A percentile compares a stretch with the other conserved stretches of the same genome.
Evolutionary conservation across 1,284 basidiomycete species (phyloP).

Genomic region (Ceratobasidium theobromae): DNA sequence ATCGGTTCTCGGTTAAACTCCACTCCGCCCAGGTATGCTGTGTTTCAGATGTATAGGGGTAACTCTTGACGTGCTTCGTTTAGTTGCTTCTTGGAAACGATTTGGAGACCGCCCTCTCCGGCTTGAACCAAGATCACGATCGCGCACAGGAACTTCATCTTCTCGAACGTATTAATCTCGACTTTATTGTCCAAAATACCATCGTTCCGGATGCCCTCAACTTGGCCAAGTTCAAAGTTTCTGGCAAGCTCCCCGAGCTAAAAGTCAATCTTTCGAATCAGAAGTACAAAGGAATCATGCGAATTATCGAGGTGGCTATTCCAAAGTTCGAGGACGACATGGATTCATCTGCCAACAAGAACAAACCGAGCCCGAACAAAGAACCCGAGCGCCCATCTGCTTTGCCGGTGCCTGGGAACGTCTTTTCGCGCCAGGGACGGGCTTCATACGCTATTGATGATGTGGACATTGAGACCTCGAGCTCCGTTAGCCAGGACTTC

Average conservation of each 20-base stretch:
- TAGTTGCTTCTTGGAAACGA: constrained; percentile 91
- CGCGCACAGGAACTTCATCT: constrained; percentile 72
- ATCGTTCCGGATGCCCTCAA: constrained; percentile 87
- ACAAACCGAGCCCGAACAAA: constrained; percentile 14
- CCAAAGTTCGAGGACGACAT: constrained; percentile 74
- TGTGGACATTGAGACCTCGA: constrained; percentile 49
- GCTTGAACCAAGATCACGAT: constrained; percentile 59
- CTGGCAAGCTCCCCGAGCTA: constrained; percentile 85
- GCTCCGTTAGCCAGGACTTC: constrained; percentile 56
- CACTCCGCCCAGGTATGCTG: constrained; percentile 80
- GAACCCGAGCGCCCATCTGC: constrained; percentile 6
- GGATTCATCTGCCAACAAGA: constrained; percentile 36
- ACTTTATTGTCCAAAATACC: constrained; percentile 89
- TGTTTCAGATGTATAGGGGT: constrained; percentile 18
- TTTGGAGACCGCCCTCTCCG: constrained; percentile 77
- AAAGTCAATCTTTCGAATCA: constrained; percentile 93
- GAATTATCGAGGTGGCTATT: constrained; percentile 87
- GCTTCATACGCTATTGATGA: constrained; percentile 73
- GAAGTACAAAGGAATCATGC: constrained; percentile 95
- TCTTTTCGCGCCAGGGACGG: constrained; percentile 53
- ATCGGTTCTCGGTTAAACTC: constrained; percentile 83
- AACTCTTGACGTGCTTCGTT: neutral
- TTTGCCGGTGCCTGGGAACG: constrained; percentile 47
- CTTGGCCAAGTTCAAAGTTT: constrained; percentile 88
- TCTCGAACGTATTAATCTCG: constrained; percentile 90